Conservation (phyloP, 352 stramenopile species). For the Phytophthora capsici region DNA sequence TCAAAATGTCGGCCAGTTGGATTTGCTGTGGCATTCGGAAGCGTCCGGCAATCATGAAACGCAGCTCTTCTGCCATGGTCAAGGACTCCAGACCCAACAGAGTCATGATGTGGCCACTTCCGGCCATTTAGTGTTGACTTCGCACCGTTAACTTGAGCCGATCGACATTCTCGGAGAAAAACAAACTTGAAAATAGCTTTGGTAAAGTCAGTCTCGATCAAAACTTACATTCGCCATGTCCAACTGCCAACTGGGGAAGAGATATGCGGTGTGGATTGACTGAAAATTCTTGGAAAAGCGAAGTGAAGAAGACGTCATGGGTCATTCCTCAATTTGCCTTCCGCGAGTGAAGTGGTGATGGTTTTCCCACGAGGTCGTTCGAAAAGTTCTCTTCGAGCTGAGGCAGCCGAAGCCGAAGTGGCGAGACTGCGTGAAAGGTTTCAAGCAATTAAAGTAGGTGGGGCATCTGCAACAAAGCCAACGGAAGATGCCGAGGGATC, state of each 20-base stretch:
- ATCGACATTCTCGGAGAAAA: slow-evolving; percentile 36
- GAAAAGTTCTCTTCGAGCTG: slow-evolving; percentile 11
- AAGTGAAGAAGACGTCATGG: too few species aligned
- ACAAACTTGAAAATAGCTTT: slow-evolving; percentile 12
- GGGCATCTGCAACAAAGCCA: neutral
- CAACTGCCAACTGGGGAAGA: too few species aligned
- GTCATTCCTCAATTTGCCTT: slow-evolving; percentile 15
- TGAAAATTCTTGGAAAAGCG: too few species aligned
- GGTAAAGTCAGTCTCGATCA: too few species aligned
- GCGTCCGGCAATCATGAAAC: slow-evolving; percentile 37
- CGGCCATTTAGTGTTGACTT: too few species aligned
- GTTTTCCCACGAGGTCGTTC: neutral
- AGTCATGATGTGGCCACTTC: slow-evolving; percentile 33
- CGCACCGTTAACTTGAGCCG: too few species aligned
- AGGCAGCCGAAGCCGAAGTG: slow-evolving; percentile 7
- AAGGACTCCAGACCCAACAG: slow-evolving; percentile 48
- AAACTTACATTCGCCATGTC: too few species aligned
- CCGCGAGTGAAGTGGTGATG: slow-evolving; percentile 3
- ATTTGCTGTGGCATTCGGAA: slow-evolving; percentile 54
- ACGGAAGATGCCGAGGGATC: neutral
- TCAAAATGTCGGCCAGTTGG: slow-evolving; percentile 42
- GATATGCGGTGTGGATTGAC: too few species aligned
- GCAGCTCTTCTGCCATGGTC: slow-evolving; percentile 42
- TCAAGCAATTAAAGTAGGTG: slow-evolving; percentile 1
- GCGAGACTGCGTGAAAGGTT: slow-evolving; percentile 13